Conservation (phyloP, 208 protist species). For the Crithidia expoeki region DNA sequence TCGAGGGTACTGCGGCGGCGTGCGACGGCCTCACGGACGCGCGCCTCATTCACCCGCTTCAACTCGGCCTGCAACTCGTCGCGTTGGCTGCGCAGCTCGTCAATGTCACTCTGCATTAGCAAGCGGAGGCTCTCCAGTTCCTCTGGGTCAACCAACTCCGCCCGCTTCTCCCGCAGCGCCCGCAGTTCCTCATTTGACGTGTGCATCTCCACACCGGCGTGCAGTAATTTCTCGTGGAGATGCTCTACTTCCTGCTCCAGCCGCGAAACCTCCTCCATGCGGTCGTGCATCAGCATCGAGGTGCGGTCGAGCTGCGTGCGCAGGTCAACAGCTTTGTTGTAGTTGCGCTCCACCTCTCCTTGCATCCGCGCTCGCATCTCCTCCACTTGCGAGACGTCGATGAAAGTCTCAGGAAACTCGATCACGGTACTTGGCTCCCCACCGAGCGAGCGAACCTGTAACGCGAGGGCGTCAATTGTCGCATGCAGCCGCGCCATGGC, state of each 20-base stretch:
- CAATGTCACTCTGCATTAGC: slow-evolving; percentile 76
- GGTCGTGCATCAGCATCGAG: slow-evolving; percentile 52
- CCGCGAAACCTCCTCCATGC: slow-evolving; percentile 57
- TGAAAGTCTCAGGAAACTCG: slow-evolving; percentile 65
- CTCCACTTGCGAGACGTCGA: slow-evolving; percentile 86
- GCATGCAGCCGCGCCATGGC: slow-evolving; percentile 80
- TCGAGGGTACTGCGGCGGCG: slow-evolving; percentile 24
- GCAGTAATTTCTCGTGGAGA: slow-evolving; percentile 47
- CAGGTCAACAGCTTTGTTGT: slow-evolving; percentile 71
- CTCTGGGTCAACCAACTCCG: slow-evolving; percentile 56
- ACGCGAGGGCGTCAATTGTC: slow-evolving; percentile 65
- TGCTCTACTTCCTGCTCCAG: slow-evolving; percentile 45
- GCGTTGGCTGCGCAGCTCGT: slow-evolving; percentile 65
- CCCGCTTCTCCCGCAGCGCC: slow-evolving; percentile 44
- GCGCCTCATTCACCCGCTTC: slow-evolving; percentile 39
- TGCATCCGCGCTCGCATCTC: slow-evolving; percentile 70
- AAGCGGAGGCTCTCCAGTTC: slow-evolving; percentile 80
- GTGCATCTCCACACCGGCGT: slow-evolving; percentile 40
- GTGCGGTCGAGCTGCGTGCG: slow-evolving; percentile 79
- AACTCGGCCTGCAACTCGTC: slow-evolving; percentile 55
- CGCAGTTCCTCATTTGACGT: slow-evolving; percentile 53
- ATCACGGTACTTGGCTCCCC: slow-evolving; percentile 39
- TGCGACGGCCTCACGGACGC: slow-evolving; percentile 21
- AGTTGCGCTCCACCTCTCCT: slow-evolving; percentile 63
- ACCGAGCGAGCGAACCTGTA: slow-evolving; percentile 64